phyloP scores from a whole-genome alignment of 345 rosid species.

The Populus simonii region DNA sequence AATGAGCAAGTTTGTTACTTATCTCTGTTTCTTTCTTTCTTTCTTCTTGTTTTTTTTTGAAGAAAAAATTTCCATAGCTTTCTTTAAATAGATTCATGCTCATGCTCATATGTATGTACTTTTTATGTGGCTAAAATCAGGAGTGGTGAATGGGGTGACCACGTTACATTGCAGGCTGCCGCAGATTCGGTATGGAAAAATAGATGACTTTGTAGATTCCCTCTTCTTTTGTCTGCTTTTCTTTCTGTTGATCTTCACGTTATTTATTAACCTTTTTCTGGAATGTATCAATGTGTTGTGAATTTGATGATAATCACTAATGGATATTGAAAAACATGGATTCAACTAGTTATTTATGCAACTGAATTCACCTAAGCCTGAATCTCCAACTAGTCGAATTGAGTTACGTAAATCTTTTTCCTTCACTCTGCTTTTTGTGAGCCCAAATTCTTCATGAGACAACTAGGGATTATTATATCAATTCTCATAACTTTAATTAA shows the following conservation, averaged over 20 bases:
- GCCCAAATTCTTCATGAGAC: background rate
- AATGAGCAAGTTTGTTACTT: conserved; percentile 47
- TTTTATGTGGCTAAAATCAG: conserved; percentile 26
- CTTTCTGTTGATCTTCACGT: background rate
- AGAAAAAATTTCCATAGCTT: background rate
- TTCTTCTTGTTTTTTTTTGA: too few relatives aligned
- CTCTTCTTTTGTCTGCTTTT: background rate
- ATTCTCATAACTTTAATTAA: background rate
- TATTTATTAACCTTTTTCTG: background rate
- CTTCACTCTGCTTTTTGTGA: background rate
- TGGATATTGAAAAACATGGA: background rate
- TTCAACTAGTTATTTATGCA: background rate
- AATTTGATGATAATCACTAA: background rate
- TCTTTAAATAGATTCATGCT: background rate
- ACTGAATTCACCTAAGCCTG: background rate
- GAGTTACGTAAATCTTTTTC: background rate
- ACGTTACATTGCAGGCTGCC: conserved; percentile 70
- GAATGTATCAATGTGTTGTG: background rate
- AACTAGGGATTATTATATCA: background rate
- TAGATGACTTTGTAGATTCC: background rate
- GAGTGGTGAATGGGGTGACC: conserved; percentile 73
- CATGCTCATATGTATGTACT: too few relatives aligned
- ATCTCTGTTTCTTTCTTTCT: background rate
- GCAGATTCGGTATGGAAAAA: conserved; percentile 47
- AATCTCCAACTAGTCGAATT: background rate